Conservation (phyloP, 208 protist genomes). For the Trypanosoma lewisi region DNA sequence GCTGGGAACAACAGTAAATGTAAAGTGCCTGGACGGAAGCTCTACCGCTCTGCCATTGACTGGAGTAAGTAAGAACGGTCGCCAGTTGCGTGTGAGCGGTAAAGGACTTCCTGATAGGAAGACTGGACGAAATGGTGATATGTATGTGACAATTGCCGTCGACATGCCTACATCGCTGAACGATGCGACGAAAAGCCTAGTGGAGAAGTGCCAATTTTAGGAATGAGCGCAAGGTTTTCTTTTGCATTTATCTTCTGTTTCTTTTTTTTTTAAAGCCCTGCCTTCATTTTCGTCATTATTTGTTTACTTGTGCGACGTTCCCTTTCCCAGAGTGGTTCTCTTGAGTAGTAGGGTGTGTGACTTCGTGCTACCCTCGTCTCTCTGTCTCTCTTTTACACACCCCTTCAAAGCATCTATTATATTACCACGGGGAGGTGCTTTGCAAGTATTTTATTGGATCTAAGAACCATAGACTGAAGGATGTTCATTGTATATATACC, state of each 20-base stretch:
- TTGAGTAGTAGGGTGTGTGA: too few relatives aligned
- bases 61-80: constrained; percentile 73
- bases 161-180: constrained; percentile 77
- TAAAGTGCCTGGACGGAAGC: constrained; percentile 66
- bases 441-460: too few relatives aligned
- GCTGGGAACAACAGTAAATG: constrained; percentile 68
- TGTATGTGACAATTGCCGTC: constrained; percentile 74
- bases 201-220: constrained; percentile 85
- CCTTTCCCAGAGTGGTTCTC: too few relatives aligned
- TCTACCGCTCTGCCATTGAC: constrained; percentile 54
- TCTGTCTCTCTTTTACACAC: too few relatives aligned
- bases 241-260: constrained; percentile 10
- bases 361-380: too few relatives aligned
- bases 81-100: constrained; percentile 64
- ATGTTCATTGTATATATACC: too few relatives aligned
- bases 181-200: constrained; percentile 67
- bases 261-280: constrained; percentile 4
- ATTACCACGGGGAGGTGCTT: too few relatives aligned
- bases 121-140: constrained; percentile 56
- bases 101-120: constrained; percentile 82
- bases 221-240: constrained; percentile 5
- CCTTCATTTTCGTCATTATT: too few relatives aligned
- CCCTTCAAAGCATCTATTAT: too few relatives aligned
- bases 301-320: constrained; percentile 2
- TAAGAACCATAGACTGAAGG: too few relatives aligned